phyloP scores from a whole-genome alignment of 2,329 filamentous ascomycete species.

The Trichoderma semiorbis region DNA sequence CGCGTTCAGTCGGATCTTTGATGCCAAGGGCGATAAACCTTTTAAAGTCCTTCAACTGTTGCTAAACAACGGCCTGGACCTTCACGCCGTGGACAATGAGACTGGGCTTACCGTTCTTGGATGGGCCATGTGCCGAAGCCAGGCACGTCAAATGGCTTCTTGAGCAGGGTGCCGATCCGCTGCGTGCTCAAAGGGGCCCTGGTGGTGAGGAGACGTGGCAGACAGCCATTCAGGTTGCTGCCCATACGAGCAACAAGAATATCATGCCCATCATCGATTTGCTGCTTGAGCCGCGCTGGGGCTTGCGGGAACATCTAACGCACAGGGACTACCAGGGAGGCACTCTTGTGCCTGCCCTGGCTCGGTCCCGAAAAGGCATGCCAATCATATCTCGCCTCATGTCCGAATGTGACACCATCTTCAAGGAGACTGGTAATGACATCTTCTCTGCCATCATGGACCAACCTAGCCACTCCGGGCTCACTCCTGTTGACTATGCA shows the following conservation, averaged over 20 bases:
- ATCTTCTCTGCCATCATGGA: constrained; percentile 20
- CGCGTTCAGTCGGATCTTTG: constrained; percentile 16
- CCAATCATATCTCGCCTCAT: constrained; percentile 14
- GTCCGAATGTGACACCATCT: constrained; percentile 18
- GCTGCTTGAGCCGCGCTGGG: constrained; percentile 22
- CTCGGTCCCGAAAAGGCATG: not conserved
- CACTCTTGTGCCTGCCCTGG: constrained; percentile 15
- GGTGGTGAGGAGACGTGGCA: constrained; percentile 18
- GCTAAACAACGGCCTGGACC: constrained; percentile 22
- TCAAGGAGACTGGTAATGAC: constrained; percentile 21
- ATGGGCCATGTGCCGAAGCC: constrained; percentile 20
- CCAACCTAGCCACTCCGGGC: not conserved
- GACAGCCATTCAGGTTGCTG: constrained; percentile 20
- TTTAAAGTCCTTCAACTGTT: constrained; percentile 20
- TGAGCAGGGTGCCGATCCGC: constrained; percentile 23
- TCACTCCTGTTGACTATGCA: constrained; percentile 20
- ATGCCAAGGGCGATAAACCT: not conserved
- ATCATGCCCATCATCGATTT: constrained; percentile 16
- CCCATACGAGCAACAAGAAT: not conserved
- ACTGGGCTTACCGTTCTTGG: constrained; percentile 22
- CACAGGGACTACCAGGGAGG: constrained; percentile 20
- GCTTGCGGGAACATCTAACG: constrained; percentile 20
- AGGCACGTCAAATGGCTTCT: constrained; percentile 23
- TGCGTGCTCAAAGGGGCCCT: constrained; percentile 17
- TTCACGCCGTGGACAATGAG: constrained; percentile 19